Conservation (phyloP, 495 filamentous ascomycete species). For the Penicillium antarcticum region DNA sequence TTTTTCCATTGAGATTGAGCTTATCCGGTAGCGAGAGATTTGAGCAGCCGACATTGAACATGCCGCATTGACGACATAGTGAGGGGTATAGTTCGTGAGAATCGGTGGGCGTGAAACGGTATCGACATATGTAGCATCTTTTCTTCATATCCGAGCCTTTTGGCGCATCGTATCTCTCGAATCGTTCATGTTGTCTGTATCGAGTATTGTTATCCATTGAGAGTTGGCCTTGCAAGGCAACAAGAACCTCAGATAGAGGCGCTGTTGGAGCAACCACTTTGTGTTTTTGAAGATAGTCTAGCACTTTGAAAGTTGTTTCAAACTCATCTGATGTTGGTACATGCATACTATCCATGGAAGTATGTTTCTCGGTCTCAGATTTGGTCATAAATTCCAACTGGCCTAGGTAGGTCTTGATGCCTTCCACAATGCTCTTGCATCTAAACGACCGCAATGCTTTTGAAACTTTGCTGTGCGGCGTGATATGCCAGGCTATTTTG, state of each 20-base stretch:
- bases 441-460: constrained; percentile 9
- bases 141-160: constrained; percentile 2
- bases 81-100: constrained; percentile 31
- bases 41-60: constrained; percentile 33
- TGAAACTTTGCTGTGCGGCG: constrained; percentile 12
- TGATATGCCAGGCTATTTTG: constrained; percentile 20
- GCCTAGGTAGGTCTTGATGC: constrained; percentile 25
- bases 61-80: constrained; percentile 39
- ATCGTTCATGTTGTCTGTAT: background rate
- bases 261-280: constrained; percentile 8
- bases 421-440: constrained; percentile 27
- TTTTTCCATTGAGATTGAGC: constrained; percentile 27
- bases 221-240: constrained; percentile 9
- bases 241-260: constrained; percentile 20
- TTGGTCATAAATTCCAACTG: constrained; percentile 7
- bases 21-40: constrained; percentile 31
- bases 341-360: background rate
- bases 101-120: constrained; percentile 15
- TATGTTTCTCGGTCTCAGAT: too few species aligned
- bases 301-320: constrained; percentile 25
- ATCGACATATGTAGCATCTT: constrained; percentile 43
- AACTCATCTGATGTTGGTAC: constrained; percentile 23
- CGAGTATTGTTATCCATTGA: constrained; percentile 9
- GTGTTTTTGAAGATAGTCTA: constrained; percentile 18
- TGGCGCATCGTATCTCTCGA: background rate